These are phyloP conservation scores for Suhomyces chickasaworum DNA, from an alignment of 1,139 yeast species.

Conservation along the genomic window DNA sequence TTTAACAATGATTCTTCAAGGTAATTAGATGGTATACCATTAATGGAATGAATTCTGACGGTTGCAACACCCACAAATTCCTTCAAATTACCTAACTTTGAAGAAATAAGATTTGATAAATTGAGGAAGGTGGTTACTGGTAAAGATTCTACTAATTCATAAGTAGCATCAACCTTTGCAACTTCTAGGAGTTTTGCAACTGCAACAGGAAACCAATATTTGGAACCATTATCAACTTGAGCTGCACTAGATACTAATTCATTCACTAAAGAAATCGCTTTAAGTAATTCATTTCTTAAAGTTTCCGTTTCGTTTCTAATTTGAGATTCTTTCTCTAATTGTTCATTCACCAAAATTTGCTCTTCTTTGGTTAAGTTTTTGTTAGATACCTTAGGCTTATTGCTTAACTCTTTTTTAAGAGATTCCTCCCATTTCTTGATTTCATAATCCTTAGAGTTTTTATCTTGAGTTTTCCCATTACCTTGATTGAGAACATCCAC, in stretches of 20 bases:
- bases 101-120: slow-evolving; percentile 44
- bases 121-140: slow-evolving; percentile 43
- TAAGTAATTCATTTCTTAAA: slow-evolving; percentile 40
- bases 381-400: slow-evolving; percentile 42
- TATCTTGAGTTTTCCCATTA: slow-evolving; percentile 45
- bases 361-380: slow-evolving; percentile 80
- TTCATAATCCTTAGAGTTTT: slow-evolving; percentile 80
- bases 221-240: slow-evolving; percentile 67
- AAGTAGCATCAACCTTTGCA: slow-evolving; percentile 35
- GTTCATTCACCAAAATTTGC: slow-evolving; percentile 58
- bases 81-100: slow-evolving; percentile 54
- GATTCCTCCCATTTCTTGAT: slow-evolving; percentile 89
- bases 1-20: slow-evolving; percentile 55
- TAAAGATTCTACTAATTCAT: slow-evolving; percentile 41
- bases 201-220: slow-evolving; percentile 72
- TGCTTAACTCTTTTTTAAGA: slow-evolving; percentile 71
- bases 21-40: slow-evolving; percentile 42
- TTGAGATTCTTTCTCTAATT: slow-evolving; percentile 58
- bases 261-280: slow-evolving; percentile 55
- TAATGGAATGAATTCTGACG: slow-evolving; percentile 52
- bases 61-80: slow-evolving; percentile 67
- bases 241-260: slow-evolving; percentile 54
- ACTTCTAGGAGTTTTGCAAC: slow-evolving; percentile 48
- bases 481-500: slow-evolving; percentile 56
- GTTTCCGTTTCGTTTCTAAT: slow-evolving; percentile 52